Evolutionary conservation across 345 rosid species (phyloP).

Genomic region (Arabidopsis suecica): DNA sequence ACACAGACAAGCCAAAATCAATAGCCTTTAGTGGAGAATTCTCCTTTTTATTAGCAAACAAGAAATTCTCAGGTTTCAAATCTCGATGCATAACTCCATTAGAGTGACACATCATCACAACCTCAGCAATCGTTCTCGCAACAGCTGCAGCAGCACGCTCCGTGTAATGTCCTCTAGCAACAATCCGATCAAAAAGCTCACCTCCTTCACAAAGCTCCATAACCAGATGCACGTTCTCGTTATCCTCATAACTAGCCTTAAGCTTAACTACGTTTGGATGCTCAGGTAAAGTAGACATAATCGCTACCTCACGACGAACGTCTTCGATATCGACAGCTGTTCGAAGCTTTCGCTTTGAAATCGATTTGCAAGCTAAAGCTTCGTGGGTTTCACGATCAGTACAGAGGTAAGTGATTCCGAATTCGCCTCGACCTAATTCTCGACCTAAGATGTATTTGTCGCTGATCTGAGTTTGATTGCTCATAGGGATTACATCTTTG

Average conservation of each 20-base stretch:
- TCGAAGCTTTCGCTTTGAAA: conserved; percentile 83
- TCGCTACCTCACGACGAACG: conserved; percentile 91
- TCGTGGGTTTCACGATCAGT: conserved; percentile 79
- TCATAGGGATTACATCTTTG: conserved; percentile 66
- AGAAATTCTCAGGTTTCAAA: conserved; percentile 94
- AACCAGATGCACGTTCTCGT: conserved; percentile 87
- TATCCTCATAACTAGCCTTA: conserved; percentile 89
- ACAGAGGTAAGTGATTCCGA: conserved; percentile 91
- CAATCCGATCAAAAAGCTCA: conserved; percentile 92
- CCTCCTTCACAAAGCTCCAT: conserved; percentile 99
- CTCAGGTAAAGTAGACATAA: conserved; percentile 84
- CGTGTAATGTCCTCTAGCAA: conserved; percentile 92
- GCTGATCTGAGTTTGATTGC: conserved; percentile 70
- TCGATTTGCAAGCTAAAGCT: conserved; percentile 86
- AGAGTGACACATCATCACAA: conserved; percentile 88
- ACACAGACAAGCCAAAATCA: conserved; percentile 91
- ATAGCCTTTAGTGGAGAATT: conserved; percentile 78
- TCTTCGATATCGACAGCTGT: conserved; percentile 93
- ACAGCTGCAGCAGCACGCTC: conserved; percentile 91
- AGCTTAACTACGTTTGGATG: conserved; percentile 90
- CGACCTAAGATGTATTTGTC: conserved; percentile 88
- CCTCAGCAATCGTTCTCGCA: conserved; percentile 83
- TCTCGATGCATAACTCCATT: conserved; percentile 96
- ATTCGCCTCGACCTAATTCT: conserved; percentile 93
- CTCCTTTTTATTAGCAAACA: conserved; percentile 93